A percentile compares a stretch with the other conserved stretches of the same genome.
Conservation (phyloP, 805 yeast species). For the Candida pini region DNA sequence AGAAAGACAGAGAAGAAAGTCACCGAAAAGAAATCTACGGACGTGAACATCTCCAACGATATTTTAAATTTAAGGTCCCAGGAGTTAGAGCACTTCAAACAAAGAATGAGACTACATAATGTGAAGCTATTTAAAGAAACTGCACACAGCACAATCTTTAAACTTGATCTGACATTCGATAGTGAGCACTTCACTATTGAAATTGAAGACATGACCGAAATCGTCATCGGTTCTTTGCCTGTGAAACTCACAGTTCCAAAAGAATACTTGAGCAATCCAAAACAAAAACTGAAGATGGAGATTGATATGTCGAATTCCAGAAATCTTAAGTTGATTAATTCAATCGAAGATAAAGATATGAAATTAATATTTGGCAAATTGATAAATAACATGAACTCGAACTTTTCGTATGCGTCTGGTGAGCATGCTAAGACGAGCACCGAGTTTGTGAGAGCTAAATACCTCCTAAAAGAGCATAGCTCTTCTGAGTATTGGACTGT, state of each 20-base stretch:
- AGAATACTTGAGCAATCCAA: conserved; percentile 25
- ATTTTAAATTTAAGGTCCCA: conserved; percentile 9
- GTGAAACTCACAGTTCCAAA: conserved; percentile 27
- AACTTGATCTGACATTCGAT: conserved; percentile 20
- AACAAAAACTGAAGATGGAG: conserved; percentile 24
- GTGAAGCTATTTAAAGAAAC: conserved; percentile 25
- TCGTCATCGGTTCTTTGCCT: conserved; percentile 21
- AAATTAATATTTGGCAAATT: conserved; percentile 28
- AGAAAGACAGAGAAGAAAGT: conserved; percentile 1
- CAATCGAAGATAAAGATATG: conserved; percentile 23
- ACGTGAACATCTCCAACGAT: conserved; percentile 6
- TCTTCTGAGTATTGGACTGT: conserved; percentile 17
- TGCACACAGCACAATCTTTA: conserved; percentile 23
- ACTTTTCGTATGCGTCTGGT: conserved; percentile 21
- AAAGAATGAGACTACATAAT: conserved; percentile 18
- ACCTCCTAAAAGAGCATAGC: neutral
- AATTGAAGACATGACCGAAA: conserved; percentile 24
- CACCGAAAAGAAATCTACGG: conserved; percentile 1
- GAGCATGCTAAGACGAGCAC: conserved; percentile 14
- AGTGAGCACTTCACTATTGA: conserved; percentile 26
- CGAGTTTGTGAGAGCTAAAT: conserved; percentile 1
- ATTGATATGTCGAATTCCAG: conserved; percentile 27
- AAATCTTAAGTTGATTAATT: conserved; percentile 22
- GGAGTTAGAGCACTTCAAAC: conserved; percentile 24
- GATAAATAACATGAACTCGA: conserved; percentile 24